phyloP scores from a whole-genome alignment of 768 basidiomycete species.

The Holtermanniella nyarrowii region DNA sequence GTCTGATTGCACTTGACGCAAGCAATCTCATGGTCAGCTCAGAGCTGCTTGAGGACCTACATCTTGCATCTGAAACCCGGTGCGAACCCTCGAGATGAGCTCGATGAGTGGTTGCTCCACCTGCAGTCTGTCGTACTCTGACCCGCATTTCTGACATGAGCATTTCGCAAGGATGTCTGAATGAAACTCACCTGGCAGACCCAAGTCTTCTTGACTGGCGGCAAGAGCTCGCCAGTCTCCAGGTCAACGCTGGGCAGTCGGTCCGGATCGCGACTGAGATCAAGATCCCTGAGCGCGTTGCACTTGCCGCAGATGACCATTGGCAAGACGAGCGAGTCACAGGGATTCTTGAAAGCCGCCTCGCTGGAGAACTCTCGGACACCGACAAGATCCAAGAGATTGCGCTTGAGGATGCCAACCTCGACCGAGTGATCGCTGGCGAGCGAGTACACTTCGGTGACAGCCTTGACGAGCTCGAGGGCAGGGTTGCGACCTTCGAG shows the following conservation, averaged over 20 bases:
- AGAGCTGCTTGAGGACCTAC: conserved; percentile 17
- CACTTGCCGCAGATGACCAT: conserved; percentile 84
- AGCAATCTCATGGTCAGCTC: conserved; percentile 45
- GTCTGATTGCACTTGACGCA: conserved; percentile 85
- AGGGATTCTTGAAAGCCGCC: conserved; percentile 81
- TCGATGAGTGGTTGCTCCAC: conserved; percentile 83
- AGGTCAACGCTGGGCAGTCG: conserved; percentile 50
- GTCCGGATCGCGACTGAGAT: conserved; percentile 86
- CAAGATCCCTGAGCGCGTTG: conserved; percentile 77
- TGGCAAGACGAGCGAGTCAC: conserved; percentile 63
- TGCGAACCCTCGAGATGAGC: conserved; percentile 58
- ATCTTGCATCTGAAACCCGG: conserved; percentile 77
- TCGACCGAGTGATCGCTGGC: conserved; percentile 75
- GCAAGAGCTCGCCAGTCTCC: conserved; percentile 29
- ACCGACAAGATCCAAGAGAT: conserved; percentile 73
- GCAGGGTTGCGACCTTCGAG: conserved; percentile 66
- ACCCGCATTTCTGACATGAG: conserved; percentile 54
- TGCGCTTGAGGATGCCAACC: conserved; percentile 77
- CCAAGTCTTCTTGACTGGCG: conserved; percentile 43
- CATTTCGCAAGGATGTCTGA: conserved; percentile 4
- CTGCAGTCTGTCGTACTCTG: conserved; percentile 75
- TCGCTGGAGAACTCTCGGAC: conserved; percentile 77
- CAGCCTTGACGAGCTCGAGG: conserved; percentile 80
- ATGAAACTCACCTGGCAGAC: conserved; percentile 37
- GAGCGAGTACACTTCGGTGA: conserved; percentile 68